phyloP scores from a whole-genome alignment of 2,329 filamentous ascomycete species.

The Scedosporium dehoogii region DNA sequence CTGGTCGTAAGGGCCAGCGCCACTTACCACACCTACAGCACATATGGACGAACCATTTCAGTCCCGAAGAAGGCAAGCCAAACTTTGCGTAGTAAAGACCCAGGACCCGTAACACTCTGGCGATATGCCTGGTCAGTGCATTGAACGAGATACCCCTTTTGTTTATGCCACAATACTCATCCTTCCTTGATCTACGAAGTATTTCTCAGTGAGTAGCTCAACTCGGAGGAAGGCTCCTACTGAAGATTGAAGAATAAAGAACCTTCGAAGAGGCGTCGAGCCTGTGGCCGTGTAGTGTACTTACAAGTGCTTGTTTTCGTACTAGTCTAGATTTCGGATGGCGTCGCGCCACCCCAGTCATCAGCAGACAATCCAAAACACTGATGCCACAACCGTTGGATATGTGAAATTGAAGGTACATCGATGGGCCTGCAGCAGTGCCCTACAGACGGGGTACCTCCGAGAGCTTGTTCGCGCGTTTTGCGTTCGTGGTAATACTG shows the following conservation, averaged over 20 bases:
- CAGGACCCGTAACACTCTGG: not conserved
- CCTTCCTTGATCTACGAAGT: too few species aligned
- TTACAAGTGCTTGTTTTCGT: not conserved
- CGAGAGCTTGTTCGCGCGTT: not conserved
- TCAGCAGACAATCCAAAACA: not conserved
- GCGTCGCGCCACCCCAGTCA: not conserved
- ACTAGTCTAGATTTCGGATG: not conserved
- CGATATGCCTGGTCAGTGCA: not conserved
- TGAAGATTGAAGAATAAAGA: too few species aligned
- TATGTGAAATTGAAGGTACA: not conserved
- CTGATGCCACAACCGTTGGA: conserved; percentile 1
- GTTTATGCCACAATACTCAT: too few species aligned
- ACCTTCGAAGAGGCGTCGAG: not conserved
- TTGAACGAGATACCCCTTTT: too few species aligned
- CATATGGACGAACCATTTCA: conserved; percentile 4
- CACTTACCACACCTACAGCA: not conserved
- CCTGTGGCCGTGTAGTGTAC: too few species aligned
- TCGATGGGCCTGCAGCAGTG: not conserved
- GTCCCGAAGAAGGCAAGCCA: not conserved
- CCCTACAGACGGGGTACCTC: not conserved
- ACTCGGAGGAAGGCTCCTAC: too few species aligned
- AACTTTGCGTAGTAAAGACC: not conserved
- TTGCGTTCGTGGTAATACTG: not conserved
- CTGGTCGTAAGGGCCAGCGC: not conserved
- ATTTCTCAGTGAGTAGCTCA: too few species aligned